Evolutionary conservation across 2,329 filamentous ascomycete species (phyloP).

Genomic region (Apiospora sp.): DNA sequence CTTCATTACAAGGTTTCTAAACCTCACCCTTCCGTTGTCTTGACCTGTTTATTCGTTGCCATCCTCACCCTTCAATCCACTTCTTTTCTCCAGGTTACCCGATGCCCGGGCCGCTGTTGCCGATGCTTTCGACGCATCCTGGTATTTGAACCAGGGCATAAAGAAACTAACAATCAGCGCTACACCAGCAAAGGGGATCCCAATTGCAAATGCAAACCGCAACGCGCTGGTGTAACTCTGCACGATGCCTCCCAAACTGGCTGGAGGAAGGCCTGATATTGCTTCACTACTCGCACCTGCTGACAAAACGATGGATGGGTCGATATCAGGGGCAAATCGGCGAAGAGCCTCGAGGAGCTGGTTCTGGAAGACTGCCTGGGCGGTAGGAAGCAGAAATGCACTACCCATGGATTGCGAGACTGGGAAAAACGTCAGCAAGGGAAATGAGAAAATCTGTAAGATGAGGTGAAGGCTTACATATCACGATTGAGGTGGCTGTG

Average conservation of each 20-base stretch:
- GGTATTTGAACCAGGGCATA: neutral
- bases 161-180: neutral
- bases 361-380: conserved; percentile 73
- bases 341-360: conserved; percentile 47
- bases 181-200: neutral
- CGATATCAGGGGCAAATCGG: neutral
- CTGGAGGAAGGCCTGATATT: neutral
- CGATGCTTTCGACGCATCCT: neutral
- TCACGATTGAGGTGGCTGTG: neutral
- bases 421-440: conserved; percentile 40
- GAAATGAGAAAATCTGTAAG: neutral
- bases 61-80: too few relatives aligned
- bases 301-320: neutral
- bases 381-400: conserved; percentile 68
- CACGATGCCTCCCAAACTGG: neutral
- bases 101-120: neutral
- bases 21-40: too few relatives aligned
- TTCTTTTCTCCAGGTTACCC: neutral
- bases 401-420: conserved; percentile 72
- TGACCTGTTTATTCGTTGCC: too few relatives aligned
- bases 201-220: neutral
- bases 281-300: neutral
- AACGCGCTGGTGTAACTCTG: neutral
- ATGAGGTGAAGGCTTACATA: neutral
- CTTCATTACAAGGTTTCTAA: too few relatives aligned